Conservation (phyloP, 164 flowering plant genomes). For the Chimonanthus salicifolius region DNA sequence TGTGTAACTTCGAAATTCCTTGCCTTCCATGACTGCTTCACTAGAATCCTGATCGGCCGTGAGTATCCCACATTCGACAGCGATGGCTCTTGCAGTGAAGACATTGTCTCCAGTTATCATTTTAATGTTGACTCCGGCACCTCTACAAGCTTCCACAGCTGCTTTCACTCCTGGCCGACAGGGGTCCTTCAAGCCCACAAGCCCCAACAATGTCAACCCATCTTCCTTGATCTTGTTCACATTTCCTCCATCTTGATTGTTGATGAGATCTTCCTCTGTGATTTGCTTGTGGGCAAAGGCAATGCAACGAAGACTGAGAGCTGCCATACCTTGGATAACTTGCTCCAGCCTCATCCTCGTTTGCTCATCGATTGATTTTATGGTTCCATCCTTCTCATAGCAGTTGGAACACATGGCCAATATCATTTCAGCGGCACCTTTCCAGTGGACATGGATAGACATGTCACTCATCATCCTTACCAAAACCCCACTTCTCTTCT, state of each 20-base stretch:
- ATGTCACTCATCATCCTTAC: conserved; percentile 28
- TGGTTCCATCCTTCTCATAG: conserved; percentile 7
- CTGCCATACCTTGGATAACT: conserved; percentile 21
- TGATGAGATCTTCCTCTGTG: conserved; percentile 3
- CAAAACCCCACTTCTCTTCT: conserved; percentile 44
- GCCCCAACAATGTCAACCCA: conserved; percentile 33
- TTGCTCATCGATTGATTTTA: conserved; percentile 10
- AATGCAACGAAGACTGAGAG: conserved; percentile 28
- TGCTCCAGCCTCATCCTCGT: conserved; percentile 5
- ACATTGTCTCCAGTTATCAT: conserved; percentile 16
- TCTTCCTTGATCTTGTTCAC: conserved; percentile 21
- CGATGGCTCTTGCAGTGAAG: conserved; percentile 58
- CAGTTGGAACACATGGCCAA: conserved; percentile 55
- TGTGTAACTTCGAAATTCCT: conserved; percentile 39
- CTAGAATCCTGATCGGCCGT: conserved; percentile 11
- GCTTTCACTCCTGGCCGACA: conserved; percentile 34
- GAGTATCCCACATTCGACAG: conserved; percentile 55
- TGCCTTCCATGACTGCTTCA: conserved; percentile 47
- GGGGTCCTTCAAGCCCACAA: conserved; percentile 57
- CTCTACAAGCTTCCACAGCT: conserved; percentile 24
- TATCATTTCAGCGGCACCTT: conserved; percentile 18
- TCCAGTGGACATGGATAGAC: conserved; percentile 50
- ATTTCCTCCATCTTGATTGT: not conserved
- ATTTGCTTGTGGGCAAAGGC: conserved; percentile 23
- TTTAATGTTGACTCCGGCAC: conserved; percentile 46